Conservation (phyloP, 768 basidiomycete genomes). For the Grammothele lineata region DNA sequence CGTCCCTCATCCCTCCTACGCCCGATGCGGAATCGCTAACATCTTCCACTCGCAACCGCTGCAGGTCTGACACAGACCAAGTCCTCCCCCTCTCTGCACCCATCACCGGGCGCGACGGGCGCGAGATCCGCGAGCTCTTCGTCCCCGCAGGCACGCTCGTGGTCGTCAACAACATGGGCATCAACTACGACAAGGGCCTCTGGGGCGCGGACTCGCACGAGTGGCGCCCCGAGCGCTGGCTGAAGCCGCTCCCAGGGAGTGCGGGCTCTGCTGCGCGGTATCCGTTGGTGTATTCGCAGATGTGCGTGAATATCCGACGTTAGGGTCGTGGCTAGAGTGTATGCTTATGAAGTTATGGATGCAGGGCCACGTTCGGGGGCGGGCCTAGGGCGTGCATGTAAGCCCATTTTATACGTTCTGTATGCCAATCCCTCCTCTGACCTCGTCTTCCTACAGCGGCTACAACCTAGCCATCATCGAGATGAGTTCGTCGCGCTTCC, state of each 20-base stretch:
- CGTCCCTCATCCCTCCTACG: background rate
- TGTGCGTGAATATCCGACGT: background rate
- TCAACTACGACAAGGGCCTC: constrained; percentile 1
- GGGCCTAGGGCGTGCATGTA: constrained; percentile 6
- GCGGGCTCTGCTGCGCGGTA: too few relatives aligned
- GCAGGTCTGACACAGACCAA: constrained; percentile 1
- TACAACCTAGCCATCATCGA: too few relatives aligned
- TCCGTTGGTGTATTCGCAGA: background rate
- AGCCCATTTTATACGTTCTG: background rate
- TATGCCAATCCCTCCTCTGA: background rate
- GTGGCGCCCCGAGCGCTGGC: constrained; percentile 13
- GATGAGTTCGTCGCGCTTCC: too few relatives aligned
- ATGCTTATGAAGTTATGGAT: too few relatives aligned
- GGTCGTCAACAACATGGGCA: constrained; percentile 1
- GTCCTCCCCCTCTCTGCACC: constrained; percentile 5
- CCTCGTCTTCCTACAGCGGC: background rate
- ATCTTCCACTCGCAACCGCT: too few relatives aligned
- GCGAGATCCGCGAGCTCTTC: constrained; percentile 1
- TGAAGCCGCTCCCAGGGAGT: constrained; percentile 2
- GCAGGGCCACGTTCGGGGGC: constrained; percentile 4
- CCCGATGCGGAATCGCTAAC: background rate
- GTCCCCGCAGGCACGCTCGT: constrained; percentile 7
- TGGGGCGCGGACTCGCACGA: constrained; percentile 8
- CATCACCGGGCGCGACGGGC: background rate
- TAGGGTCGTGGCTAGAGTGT: too few relatives aligned